Conservation (phyloP, 257 asterid genomes). For the Capsicum rhomboideum region DNA sequence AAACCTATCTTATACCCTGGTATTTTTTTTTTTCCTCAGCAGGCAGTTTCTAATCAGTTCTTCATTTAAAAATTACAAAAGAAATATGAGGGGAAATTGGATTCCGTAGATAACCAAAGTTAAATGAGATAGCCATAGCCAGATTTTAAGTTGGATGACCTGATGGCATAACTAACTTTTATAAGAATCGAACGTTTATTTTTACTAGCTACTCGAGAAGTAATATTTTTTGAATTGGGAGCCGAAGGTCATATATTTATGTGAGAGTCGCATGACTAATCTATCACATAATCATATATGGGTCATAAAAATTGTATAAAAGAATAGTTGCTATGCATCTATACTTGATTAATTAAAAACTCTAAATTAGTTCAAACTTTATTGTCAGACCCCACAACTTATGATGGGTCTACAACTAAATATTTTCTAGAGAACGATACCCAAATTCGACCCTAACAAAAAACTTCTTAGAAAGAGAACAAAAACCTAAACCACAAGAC, state of each 20-base stretch:
- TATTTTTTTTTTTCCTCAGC: constrained; percentile 25
- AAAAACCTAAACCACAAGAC: too few relatives aligned
- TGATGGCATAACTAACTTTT: too few relatives aligned
- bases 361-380: not conserved
- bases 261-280: too few relatives aligned
- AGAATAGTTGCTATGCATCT: not conserved
- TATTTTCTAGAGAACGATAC: not conserved
- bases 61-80: not conserved
- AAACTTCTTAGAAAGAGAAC: not conserved
- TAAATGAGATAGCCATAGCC: not conserved
- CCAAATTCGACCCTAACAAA: not conserved
- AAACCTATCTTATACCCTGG: constrained; percentile 4
- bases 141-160: constrained; percentile 21
- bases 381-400: not conserved
- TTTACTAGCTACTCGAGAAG: too few relatives aligned
- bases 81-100: not conserved
- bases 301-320: not conserved
- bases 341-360: not conserved
- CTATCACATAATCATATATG: not conserved
- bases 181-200: too few relatives aligned
- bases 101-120: not conserved
- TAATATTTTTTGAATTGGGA: too few relatives aligned
- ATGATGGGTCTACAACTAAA: not conserved
- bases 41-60: not conserved
- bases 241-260: too few relatives aligned